Percentiles rank a stretch among this genome's conserved stretches.
These are phyloP conservation scores for Calonectria hawksworthii DNA, from an alignment of 2,329 filamentous ascomycete species.

Conservation along the genomic window DNA sequence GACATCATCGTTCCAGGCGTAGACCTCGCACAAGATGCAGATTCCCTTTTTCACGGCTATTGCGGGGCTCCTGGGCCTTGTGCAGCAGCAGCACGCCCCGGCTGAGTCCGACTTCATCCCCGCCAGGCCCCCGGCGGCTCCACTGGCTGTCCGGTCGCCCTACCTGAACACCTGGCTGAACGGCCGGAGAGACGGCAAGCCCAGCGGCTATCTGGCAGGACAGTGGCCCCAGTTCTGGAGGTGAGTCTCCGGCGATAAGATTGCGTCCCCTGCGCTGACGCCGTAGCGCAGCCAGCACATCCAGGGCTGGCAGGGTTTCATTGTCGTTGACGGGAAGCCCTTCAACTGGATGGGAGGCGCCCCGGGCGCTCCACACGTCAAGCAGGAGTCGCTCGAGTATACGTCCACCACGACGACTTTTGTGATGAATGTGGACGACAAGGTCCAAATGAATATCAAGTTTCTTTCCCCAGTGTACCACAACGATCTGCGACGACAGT, in stretches of 20 bases:
- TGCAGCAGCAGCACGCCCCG: background rate
- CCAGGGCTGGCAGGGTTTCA: conserved; percentile 77
- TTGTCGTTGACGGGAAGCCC: conserved; percentile 74
- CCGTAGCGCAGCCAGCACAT: conserved; percentile 45
- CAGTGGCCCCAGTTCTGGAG: conserved; percentile 79
- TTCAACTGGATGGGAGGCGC: conserved; percentile 79
- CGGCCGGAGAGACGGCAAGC: conserved; percentile 71
- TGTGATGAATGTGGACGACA: conserved; percentile 72
- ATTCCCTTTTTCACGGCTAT: background rate
- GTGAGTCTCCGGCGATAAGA: conserved; percentile 56
- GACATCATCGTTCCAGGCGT: background rate
- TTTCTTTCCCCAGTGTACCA: conserved; percentile 81
- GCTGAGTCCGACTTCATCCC: conserved; percentile 71
- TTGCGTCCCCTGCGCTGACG: background rate
- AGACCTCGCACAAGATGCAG: background rate
- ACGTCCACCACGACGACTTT: conserved; percentile 81
- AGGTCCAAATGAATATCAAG: conserved; percentile 75
- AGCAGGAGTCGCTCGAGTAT: conserved; percentile 76
- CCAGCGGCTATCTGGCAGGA: conserved; percentile 77
- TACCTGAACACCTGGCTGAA: conserved; percentile 81
- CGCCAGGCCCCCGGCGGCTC: conserved; percentile 76
- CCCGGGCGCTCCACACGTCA: conserved; percentile 62
- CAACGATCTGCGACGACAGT: conserved; percentile 76
- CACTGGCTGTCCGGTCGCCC: conserved; percentile 80
- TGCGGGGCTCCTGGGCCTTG: background rate